Base-by-base conservation (phyloP, 1,284 basidiomycete species). In the Malassezia equina region DNA sequence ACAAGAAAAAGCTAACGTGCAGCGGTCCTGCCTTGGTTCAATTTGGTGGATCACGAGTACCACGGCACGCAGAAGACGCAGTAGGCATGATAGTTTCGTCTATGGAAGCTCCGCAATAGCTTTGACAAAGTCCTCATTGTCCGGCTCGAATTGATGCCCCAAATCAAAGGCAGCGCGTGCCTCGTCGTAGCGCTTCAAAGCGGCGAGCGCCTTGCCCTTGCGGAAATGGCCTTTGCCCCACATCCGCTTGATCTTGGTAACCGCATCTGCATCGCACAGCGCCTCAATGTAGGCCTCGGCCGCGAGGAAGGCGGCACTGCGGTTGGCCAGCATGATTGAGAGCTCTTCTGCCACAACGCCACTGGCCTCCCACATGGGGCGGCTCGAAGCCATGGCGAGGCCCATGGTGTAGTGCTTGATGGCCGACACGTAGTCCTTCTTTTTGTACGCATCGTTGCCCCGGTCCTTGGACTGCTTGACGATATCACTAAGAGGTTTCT, bases 151-250 rank as follows among this genome's bases (percentile, higher is more conserved):
- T 60, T 88, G 84, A 60, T 95, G 75, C 0, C 91, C 91, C 12
- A 90, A 79, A 60, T 83, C 79, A 53, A 90, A 78, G 3, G 90
- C 85, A 44, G 91, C 86, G 60, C 81, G 82, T 2, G 90, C 91
- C 50, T 94, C 90, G 32, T 83, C 78, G 50, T 81, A 77, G 44
- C 80, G 78, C 12, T 80, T 79, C 52, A 98, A 78, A n/a, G 82
- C 88, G 4, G 86, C 78, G 42, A 96, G 78, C 0, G 93, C 90
- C 73, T 86, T 86, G 3, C 86, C 88, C 65, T 85, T 93, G 61
- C 93, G 80, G 79, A 93, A 94, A 75, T 96, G 89, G 0, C 90
- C 93, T 75, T 96, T 96, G 65, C 85, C 83, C 93, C 93, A 98
- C 25, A 83, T 83, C 55, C 84, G 80, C 73, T 88, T 87, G 52